Conservation (phyloP, 768 basidiomycete genomes). For the Trametes meyenii region DNA sequence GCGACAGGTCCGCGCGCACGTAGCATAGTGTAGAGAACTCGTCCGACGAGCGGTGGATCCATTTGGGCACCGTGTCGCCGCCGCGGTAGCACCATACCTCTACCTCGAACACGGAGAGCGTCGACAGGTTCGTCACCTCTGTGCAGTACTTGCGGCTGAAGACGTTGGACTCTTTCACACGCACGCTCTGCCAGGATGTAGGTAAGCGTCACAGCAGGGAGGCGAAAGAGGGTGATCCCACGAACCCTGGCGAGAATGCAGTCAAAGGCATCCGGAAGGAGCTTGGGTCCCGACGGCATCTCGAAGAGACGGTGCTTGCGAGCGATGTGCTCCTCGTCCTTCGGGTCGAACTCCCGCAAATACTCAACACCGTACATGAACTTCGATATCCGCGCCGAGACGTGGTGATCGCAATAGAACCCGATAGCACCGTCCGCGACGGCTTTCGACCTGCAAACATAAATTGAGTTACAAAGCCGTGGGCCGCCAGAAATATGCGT, state of each 20-base stretch:
- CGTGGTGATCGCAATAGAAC: constrained; percentile 84
- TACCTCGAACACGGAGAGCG: constrained; percentile 80
- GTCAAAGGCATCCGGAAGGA: constrained; percentile 83
- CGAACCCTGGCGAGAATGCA: constrained; percentile 73
- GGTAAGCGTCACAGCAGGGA: not conserved
- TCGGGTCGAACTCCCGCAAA: constrained; percentile 64
- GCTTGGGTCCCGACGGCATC: constrained; percentile 73
- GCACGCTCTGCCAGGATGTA: constrained; percentile 51
- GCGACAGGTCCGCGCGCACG: constrained; percentile 77
- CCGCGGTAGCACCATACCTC: constrained; percentile 86
- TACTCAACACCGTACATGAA: constrained; percentile 85
- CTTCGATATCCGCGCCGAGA: constrained; percentile 78
- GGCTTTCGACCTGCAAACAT: constrained; percentile 66
- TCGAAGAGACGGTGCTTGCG: constrained; percentile 71
- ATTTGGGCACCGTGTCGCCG: constrained; percentile 68
- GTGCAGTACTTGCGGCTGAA: constrained; percentile 84
- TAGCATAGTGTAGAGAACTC: constrained; percentile 77
- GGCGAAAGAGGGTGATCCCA: constrained; percentile 20
- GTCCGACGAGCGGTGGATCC: constrained; percentile 67
- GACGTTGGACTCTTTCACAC: constrained; percentile 80
- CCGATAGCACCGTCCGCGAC: constrained; percentile 84
- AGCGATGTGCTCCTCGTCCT: constrained; percentile 65
- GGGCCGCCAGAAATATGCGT: constrained; percentile 28
- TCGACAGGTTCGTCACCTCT: constrained; percentile 73
- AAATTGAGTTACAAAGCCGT: constrained; percentile 1